phyloP scores from a whole-genome alignment of 352 stramenopile species.

The Phytophthora citricola region DNA sequence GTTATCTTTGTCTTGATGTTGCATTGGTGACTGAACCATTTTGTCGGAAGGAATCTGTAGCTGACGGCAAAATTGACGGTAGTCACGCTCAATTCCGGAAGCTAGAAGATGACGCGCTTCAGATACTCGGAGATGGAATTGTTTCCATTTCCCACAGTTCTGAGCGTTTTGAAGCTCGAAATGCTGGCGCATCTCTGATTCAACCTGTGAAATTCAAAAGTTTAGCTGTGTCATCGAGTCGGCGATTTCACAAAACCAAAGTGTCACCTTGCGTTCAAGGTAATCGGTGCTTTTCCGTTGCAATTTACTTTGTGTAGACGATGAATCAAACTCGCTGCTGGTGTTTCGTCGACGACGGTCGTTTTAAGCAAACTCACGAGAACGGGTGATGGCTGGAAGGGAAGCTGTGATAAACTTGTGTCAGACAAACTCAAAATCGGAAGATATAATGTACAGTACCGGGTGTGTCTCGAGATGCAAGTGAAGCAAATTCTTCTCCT shows the following conservation, averaged over 20 bases:
- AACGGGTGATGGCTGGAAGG: slow-evolving; percentile 62
- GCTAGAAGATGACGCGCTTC: slow-evolving; percentile 30
- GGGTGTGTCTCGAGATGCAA: slow-evolving; percentile 58
- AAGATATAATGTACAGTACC: slow-evolving; percentile 17
- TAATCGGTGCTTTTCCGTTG: slow-evolving; percentile 50
- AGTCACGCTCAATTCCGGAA: slow-evolving; percentile 42
- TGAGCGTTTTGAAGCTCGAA: slow-evolving; percentile 62
- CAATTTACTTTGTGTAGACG: slow-evolving; percentile 28
- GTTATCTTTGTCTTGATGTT: slow-evolving; percentile 7
- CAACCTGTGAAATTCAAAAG: slow-evolving; percentile 36
- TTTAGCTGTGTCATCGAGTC: slow-evolving; percentile 4
- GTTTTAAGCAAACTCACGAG: slow-evolving; percentile 52
- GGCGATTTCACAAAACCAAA: background rate
- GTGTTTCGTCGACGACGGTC: slow-evolving; percentile 33
- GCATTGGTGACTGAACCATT: background rate
- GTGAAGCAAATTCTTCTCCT: slow-evolving; percentile 51
- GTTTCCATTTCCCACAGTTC: slow-evolving; percentile 59
- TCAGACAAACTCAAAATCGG: background rate
- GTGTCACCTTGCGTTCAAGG: slow-evolving; percentile 55
- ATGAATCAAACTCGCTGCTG: slow-evolving; percentile 3
- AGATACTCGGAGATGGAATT: slow-evolving; percentile 44
- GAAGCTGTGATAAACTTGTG: slow-evolving; percentile 32
- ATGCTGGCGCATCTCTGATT: slow-evolving; percentile 64
- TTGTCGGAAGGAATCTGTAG: slow-evolving; percentile 5
- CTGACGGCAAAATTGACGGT: slow-evolving; percentile 32